phyloP scores from a whole-genome alignment of 2,329 filamentous ascomycete species.

The Sporothrix brunneoviolacea region DNA sequence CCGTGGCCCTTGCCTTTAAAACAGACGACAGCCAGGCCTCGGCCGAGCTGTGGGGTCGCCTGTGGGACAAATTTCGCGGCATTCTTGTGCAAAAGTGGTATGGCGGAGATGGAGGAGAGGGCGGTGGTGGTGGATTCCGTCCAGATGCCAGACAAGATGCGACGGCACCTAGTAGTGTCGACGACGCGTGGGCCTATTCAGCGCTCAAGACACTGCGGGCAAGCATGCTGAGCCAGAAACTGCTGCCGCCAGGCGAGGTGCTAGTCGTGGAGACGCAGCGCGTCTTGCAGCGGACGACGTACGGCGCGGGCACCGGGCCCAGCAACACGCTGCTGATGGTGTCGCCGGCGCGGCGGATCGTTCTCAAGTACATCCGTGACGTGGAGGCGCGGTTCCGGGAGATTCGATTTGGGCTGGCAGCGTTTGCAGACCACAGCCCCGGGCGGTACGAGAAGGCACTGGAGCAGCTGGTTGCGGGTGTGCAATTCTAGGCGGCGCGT shows the following conservation, averaged over 20 bases:
- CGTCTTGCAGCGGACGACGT: conserved; percentile 61
- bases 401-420: conserved; percentile 62
- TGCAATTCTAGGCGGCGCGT: conserved; percentile 3
- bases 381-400: conserved; percentile 66
- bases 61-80: conserved; percentile 39
- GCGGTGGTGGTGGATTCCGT: background rate
- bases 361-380: conserved; percentile 64
- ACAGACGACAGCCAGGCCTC: conserved; percentile 62
- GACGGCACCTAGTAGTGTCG: too few species aligned
- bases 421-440: conserved; percentile 71
- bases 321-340: conserved; percentile 12
- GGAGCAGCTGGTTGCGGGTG: conserved; percentile 41
- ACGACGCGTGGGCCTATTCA: conserved; percentile 64
- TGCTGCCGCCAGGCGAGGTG: conserved; percentile 70
- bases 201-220: conserved; percentile 60
- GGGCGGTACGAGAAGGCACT: conserved; percentile 66
- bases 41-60: conserved; percentile 56
- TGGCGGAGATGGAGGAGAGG: background rate
- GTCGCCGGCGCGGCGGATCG: conserved; percentile 59
- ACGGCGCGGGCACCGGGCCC: conserved; percentile 33
- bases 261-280: conserved; percentile 64
- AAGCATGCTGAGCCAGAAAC: conserved; percentile 61
- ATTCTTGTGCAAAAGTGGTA: conserved; percentile 58
- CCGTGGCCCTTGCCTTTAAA: conserved; percentile 65
- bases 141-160: too few species aligned